A percentile compares a stretch with the other conserved stretches of the same genome.
These are phyloP conservation scores for Colletotrichum sp. DNA, from an alignment of 2,329 filamentous ascomycete genomes.

Conservation along the genomic window DNA sequence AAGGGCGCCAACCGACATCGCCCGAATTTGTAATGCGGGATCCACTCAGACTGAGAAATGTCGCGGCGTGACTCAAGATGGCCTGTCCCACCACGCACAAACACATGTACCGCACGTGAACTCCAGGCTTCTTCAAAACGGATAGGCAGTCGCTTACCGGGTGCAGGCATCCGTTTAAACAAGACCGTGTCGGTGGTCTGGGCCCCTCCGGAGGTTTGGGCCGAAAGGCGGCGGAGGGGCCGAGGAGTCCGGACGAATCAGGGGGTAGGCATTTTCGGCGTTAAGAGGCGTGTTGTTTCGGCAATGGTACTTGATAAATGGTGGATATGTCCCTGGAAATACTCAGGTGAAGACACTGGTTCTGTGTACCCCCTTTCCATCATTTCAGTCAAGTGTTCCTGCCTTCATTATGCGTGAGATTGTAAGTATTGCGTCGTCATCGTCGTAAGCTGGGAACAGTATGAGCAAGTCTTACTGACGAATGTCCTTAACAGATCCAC, in stretches of 20 bases:
- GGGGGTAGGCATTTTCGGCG: background rate
- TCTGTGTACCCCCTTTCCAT: background rate
- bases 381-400: background rate
- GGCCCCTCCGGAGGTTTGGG: background rate
- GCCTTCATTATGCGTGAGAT: constrained; percentile 68
- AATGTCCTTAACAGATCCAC: constrained; percentile 77
- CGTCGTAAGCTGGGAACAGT: background rate
- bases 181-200: background rate
- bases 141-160: background rate
- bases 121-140: background rate
- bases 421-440: constrained; percentile 42
- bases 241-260: background rate
- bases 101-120: background rate
- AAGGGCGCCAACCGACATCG: background rate
- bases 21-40: background rate
- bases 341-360: background rate
- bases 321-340: background rate
- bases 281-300: background rate
- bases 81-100: background rate
- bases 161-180: background rate
- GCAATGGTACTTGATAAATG: background rate
- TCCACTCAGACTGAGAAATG: background rate
- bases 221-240: background rate
- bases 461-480: constrained; percentile 54
- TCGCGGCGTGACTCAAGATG: background rate